Evolutionary conservation across 1,284 basidiomycete species (phyloP).

Genomic region (Leccinum glutinopallens): DNA sequence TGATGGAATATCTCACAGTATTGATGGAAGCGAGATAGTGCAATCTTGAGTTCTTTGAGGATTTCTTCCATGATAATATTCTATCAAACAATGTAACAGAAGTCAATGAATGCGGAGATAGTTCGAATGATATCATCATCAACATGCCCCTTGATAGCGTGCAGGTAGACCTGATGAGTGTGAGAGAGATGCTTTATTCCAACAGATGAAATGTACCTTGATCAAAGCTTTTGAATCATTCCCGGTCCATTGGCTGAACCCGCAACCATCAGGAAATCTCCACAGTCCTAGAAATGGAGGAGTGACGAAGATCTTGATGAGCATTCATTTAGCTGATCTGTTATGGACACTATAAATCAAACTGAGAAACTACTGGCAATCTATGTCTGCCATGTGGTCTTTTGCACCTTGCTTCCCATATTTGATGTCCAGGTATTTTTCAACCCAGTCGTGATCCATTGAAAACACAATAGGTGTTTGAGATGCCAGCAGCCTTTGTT

Average conservation of each 20-base stretch:
- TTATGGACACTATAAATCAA: not conserved
- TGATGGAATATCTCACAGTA: not conserved
- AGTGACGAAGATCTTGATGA: constrained; percentile 5
- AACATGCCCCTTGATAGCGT: constrained; percentile 3
- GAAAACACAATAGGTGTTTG: too few species aligned
- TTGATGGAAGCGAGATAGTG: not conserved
- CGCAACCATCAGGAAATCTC: constrained; percentile 10
- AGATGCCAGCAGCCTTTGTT: too few species aligned
- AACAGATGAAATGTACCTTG: constrained; percentile 10
- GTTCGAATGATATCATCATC: constrained; percentile 2
- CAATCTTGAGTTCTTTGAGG: not conserved
- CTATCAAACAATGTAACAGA: constrained; percentile 11
- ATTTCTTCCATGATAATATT: not conserved
- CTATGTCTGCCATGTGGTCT: not conserved
- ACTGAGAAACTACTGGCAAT: not conserved
- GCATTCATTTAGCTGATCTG: not conserved
- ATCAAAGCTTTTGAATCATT: constrained; percentile 20
- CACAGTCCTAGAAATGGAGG: constrained; percentile 10
- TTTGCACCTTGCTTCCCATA: constrained; percentile 8
- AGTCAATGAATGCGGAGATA: constrained; percentile 15
- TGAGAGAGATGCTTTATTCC: not conserved
- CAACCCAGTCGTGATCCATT: not conserved
- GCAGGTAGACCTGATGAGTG: constrained; percentile 8
- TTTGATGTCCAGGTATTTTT: not conserved
- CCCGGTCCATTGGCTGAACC: constrained; percentile 18